Evolutionary conservation across 1,284 basidiomycete species (phyloP).

Genomic region (Cryptococcus sp.): DNA sequence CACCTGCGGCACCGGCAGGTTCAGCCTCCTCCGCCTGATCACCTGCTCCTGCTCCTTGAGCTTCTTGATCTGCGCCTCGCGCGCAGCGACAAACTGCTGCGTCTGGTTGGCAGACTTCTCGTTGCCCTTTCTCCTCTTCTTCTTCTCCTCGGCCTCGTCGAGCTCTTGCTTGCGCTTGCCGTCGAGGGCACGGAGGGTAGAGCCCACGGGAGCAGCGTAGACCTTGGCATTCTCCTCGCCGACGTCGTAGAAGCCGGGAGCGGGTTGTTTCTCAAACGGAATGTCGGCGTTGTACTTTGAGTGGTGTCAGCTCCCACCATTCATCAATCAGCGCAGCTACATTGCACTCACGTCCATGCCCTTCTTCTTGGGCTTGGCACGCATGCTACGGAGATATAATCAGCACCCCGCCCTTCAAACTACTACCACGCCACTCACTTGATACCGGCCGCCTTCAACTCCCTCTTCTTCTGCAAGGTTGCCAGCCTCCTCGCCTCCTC

Average conservation of each 20-base stretch:
- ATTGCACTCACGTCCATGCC: conserved; percentile 80
- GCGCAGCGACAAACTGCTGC: conserved; percentile 86
- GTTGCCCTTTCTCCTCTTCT: conserved; percentile 66
- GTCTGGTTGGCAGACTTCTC: conserved; percentile 62
- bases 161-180: conserved; percentile 73
- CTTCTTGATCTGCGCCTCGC: conserved; percentile 95
- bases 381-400: conserved; percentile 41
- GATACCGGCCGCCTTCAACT: conserved; percentile 96
- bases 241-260: conserved; percentile 95
- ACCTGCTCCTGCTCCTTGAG: conserved; percentile 96
- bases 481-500: conserved; percentile 94
- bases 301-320: conserved; percentile 1
- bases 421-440: conserved; percentile 59
- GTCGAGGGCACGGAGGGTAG: conserved; percentile 80
- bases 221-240: conserved; percentile 89
- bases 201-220: conserved; percentile 83
- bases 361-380: conserved; percentile 85
- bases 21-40: conserved; percentile 78
- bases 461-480: conserved; percentile 95
- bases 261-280: conserved; percentile 95
- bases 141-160: conserved; percentile 84
- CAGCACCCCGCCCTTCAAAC: background rate
- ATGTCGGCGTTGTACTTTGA: conserved; percentile 92
- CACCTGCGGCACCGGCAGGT: conserved; percentile 86
- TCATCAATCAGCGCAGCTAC: background rate